phyloP scores from a whole-genome alignment of 2,329 filamentous ascomycete species.

The Penicillium sclerotigenum region DNA sequence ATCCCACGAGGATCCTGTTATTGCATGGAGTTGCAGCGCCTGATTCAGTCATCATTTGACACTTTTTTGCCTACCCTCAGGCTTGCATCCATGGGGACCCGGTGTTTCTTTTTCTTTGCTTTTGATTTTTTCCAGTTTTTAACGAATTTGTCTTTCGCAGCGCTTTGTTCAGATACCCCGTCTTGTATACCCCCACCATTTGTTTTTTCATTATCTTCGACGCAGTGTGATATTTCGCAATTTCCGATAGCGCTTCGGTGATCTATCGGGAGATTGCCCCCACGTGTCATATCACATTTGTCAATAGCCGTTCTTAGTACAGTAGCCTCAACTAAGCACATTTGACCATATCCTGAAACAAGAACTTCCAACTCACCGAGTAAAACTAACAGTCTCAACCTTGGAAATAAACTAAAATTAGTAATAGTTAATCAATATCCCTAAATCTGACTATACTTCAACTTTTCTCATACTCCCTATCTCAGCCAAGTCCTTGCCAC shows the following conservation, averaged over 20 bases:
- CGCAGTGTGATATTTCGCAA: neutral
- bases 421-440: neutral
- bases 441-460: neutral
- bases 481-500: neutral
- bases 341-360: neutral
- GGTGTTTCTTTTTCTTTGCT: conserved; percentile 13
- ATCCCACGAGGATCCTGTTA: neutral
- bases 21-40: conserved; percentile 6
- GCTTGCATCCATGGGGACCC: conserved; percentile 16
- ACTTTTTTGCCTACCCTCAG: conserved; percentile 1
- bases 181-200: conserved; percentile 14
- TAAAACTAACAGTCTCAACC: neutral
- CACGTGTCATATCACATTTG: conserved; percentile 6
- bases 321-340: conserved; percentile 5
- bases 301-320: conserved; percentile 3
- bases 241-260: neutral
- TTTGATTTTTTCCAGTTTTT: conserved; percentile 10
- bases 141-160: conserved; percentile 14
- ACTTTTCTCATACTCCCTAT: neutral
- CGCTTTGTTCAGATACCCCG: conserved; percentile 21
- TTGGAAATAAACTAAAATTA: neutral
- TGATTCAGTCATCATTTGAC: conserved; percentile 6
- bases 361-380: neutral
- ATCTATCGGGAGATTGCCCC: neutral
- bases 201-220: conserved; percentile 1